A percentile compares a stretch with the other conserved stretches of the same genome.
These are phyloP conservation scores for Pleurotus tuoliensis DNA, from an alignment of 768 basidiomycete genomes.

Conservation along the genomic window DNA sequence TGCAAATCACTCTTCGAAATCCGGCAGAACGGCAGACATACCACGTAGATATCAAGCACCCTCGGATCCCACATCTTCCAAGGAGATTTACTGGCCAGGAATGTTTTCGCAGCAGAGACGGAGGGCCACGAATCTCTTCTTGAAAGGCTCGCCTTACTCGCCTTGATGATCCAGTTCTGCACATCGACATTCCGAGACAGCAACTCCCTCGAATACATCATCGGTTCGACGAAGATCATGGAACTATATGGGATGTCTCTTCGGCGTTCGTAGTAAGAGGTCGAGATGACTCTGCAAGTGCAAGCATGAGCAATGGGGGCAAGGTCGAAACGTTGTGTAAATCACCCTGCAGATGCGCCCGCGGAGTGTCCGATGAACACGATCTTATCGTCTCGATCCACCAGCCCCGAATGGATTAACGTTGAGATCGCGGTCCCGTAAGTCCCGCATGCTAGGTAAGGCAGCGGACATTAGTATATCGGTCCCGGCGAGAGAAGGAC, in stretches of 20 bases:
- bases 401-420: conserved; percentile 41
- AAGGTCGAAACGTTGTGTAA: neutral
- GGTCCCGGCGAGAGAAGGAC: no score
- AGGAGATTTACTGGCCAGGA: conserved; percentile 30
- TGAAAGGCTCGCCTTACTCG: neutral
- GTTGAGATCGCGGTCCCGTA: conserved; percentile 41
- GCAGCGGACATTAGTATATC: no score
- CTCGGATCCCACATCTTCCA: conserved; percentile 50
- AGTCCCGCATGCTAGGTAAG: conserved; percentile 36
- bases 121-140: conserved; percentile 51
- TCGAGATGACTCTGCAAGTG: conserved; percentile 32
- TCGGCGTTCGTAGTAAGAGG: conserved; percentile 34
- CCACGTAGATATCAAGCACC: conserved; percentile 39
- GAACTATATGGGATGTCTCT: conserved; percentile 25
- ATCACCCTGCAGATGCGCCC: conserved; percentile 44
- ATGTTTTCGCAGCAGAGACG: conserved; percentile 39
- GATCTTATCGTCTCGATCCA: conserved; percentile 43
- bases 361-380: conserved; percentile 56
- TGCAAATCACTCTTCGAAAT: no score
- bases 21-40: conserved; percentile 16
- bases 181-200: conserved; percentile 9
- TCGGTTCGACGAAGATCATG: conserved; percentile 43
- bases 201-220: conserved; percentile 25
- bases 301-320: neutral
- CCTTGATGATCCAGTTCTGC: conserved; percentile 26